Evolutionary conservation across 2,329 filamentous ascomycete genomes (phyloP).

Genomic region (Amauroascus niger): DNA sequence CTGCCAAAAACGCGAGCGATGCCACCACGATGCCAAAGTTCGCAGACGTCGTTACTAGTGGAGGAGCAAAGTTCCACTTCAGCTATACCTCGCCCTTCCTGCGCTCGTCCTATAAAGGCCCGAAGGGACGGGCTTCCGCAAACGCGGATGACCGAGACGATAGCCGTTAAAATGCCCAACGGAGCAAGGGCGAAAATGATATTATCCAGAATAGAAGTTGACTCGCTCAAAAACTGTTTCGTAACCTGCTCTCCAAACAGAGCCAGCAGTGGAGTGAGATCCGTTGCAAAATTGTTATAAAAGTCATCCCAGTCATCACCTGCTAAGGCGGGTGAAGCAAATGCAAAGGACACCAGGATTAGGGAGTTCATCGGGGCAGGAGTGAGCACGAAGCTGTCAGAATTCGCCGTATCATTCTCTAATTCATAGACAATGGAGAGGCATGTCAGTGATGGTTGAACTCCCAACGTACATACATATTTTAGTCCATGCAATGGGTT

Average conservation of each 20-base stretch:
- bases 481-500: too few relatives aligned
- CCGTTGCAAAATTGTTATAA: slow-evolving; percentile 12
- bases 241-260: slow-evolving; percentile 42
- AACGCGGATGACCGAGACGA: slow-evolving; percentile 40
- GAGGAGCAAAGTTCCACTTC: slow-evolving; percentile 39
- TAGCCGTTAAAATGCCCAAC: slow-evolving; percentile 38
- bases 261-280: slow-evolving; percentile 11
- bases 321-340: background rate
- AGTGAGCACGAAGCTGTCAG: background rate
- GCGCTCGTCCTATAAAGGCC: slow-evolving; percentile 39
- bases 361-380: background rate
- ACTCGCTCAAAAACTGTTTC: slow-evolving; percentile 42
- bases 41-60: slow-evolving; percentile 16
- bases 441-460: too few relatives aligned
- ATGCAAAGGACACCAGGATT: background rate
- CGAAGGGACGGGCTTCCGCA: slow-evolving; percentile 37
- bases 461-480: too few relatives aligned
- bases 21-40: slow-evolving; percentile 21
- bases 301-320: slow-evolving; percentile 10
- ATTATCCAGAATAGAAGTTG: slow-evolving; percentile 34
- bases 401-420: too few relatives aligned
- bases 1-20: slow-evolving; percentile 12
- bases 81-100: slow-evolving; percentile 31
- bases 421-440: too few relatives aligned
- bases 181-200: slow-evolving; percentile 42